Conservation (phyloP, 306 rosid genomes). For the Trifolium dubium region DNA sequence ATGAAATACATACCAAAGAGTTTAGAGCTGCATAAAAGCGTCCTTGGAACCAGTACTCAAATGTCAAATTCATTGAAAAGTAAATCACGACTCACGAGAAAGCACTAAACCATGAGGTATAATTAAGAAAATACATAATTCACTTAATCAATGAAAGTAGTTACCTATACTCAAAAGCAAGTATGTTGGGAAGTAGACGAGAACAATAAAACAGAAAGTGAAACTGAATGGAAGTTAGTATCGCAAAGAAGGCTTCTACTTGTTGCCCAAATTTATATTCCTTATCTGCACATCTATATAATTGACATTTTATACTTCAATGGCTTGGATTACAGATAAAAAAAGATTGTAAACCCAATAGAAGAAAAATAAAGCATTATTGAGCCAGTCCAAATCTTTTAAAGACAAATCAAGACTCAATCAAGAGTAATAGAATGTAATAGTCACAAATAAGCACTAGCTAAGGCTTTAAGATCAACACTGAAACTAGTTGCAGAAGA, state of each 20-base stretch:
- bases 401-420: slow-evolving; percentile 1
- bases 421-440: slow-evolving; percentile 1
- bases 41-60: slow-evolving; percentile 83
- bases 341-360: neutral
- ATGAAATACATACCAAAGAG: slow-evolving; percentile 61
- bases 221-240: slow-evolving; percentile 79
- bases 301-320: no score
- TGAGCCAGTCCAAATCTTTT: slow-evolving; percentile 15
- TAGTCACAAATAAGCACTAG: slow-evolving; percentile 2
- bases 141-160: slow-evolving; percentile 28
- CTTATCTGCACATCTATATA: slow-evolving; percentile 68
- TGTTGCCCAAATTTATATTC: slow-evolving; percentile 80
- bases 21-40: slow-evolving; percentile 72
- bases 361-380: neutral
- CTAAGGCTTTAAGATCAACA: slow-evolving; percentile 16
- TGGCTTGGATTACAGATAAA: no score
- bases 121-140: neutral
- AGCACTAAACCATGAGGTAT: slow-evolving; percentile 14
- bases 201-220: slow-evolving; percentile 87
- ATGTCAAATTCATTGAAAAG: slow-evolving; percentile 83
- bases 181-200: slow-evolving; percentile 85
- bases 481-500: no score
- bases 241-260: slow-evolving; percentile 85
- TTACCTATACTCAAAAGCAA: slow-evolving; percentile 82
- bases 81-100: slow-evolving; percentile 36